Base-by-base conservation (phyloP, 148 eudicot genomes). In the Vaccinium corymbosum region DNA sequence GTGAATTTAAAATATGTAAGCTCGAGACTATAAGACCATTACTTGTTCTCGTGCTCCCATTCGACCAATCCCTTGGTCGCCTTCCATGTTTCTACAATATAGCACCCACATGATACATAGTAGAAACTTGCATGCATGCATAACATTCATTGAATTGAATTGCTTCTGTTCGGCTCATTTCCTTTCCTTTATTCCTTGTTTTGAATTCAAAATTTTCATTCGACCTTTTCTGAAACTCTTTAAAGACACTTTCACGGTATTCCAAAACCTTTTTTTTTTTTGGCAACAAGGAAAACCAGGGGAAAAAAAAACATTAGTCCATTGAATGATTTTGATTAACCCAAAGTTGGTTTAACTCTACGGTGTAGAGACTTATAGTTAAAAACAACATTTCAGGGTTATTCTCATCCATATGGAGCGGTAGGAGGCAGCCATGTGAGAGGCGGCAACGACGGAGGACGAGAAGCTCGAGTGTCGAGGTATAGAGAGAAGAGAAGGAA, bases 391-490 rank as follows among this genome's bases (percentile, higher is more conserved):
- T 78, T 78, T 53, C 92, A 95, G 97, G 95, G 90, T 22, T 85
- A 56, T n/a, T 87, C 82, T 9, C 29, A 84, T 17, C 15, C 81
- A 19, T 88, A 80, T 9, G 92, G 90, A 74, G 92, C 81, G 3
- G 84, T 83, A 53, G 91, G 91, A 29, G 82, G 84, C 12, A 90
- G 88, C 6, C 86, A 87, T 50, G 51, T 48, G 13, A 73, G 88
- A 6, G 80, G 80, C 61, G 88, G 88, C 13, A 93, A 90, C 38
- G 93, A 90, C 51, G 93, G 90, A 62, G 97, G 95, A 53, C 88
- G 98, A 84, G 95, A 96, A 87, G 98, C 98, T 14, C 87, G 95
- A 70, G 98, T 96, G 51, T 92, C 90, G 57, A 88, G 98, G 89
- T 96, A 96, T 80, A 87, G 94, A 82, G 98, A 96, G 73, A 96